Conservation (phyloP, 345 rosid species). For the Eucalyptus sideroxylon region DNA sequence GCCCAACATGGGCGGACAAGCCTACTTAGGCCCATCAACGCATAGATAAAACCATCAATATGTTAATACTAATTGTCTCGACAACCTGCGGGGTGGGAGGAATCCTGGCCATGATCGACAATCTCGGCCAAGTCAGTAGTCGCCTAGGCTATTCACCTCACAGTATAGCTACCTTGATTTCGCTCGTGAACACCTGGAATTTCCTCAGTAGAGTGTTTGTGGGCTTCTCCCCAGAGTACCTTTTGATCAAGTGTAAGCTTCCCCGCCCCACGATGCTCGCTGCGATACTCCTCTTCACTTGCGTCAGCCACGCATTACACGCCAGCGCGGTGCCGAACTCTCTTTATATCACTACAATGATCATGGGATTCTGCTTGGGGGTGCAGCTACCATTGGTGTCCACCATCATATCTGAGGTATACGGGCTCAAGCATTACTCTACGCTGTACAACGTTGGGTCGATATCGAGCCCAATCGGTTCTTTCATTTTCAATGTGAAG, state of each 20-base stretch:
- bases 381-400: neutral
- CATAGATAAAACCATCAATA: neutral
- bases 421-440: neutral
- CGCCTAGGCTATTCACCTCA: neutral
- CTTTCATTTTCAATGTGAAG: neutral
- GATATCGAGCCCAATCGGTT: neutral
- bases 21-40: too few species aligned
- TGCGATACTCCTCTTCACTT: neutral
- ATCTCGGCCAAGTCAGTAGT: neutral
- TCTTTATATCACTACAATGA: neutral
- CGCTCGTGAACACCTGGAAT: neutral
- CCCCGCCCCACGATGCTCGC: neutral
- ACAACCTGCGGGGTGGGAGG: neutral
- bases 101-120: neutral
- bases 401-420: neutral
- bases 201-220: neutral
- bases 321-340: neutral
- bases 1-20: too few species aligned
- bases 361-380: conserved; percentile 3
- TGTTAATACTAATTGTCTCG: neutral
- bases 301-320: neutral
- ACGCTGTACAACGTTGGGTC: neutral
- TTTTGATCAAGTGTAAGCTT: neutral
- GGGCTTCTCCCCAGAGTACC: neutral
- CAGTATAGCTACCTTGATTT: neutral